Evolutionary conservation across 2,329 filamentous ascomycete species (phyloP), one percentile per base, ranked within the genome.

Genomic region (Ascomycota sp.): DNA sequence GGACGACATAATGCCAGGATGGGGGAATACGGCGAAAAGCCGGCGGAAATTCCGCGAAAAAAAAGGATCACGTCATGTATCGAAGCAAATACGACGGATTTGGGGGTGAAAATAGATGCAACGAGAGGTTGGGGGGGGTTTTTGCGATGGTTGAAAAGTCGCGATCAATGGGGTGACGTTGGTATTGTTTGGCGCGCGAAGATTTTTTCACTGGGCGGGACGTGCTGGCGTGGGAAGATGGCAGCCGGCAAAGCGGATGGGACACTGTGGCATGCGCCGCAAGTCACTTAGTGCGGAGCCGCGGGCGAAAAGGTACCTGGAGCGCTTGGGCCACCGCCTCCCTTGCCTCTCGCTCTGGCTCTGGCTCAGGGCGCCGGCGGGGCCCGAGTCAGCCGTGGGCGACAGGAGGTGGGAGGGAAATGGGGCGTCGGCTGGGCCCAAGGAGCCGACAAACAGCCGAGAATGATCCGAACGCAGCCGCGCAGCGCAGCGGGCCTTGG

Each of bases 1-100:
- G 51, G 65, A 68, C 44, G 65, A 66, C 67, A 72, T 72, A 59
- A 52, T 61, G 58, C 52, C 52, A 45, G 47, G 49, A 47, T 46
- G 48, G 43, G 43, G 46, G 42, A 48, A 44, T 43, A 51, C 48
- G 52, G 53, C 51, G 48, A 47, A 44, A 48, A 55, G 54, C 54
- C 53, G 54, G 57, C 59, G 63, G 61, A 69, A 68, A 66, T 61
- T 51, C 61, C 66, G 61, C 61, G 47, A 61, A 61, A 73, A 68
- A 76, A 70, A 57, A 62, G 61, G 61, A 64, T 71, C 57, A 66
- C 56, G 54, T 58, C 62, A 70, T 72, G 69, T 64, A 66, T 56
- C 52, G 53, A 52, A 50, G 60, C 59, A 63, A 71, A 59, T 54
- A 55, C 62, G 56, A 60, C 52, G 52, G 49, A 56, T 61, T 54